These are phyloP conservation scores for Hypoxylon sp. DNA, from an alignment of 2,329 filamentous ascomycete species.

Conservation along the genomic window DNA sequence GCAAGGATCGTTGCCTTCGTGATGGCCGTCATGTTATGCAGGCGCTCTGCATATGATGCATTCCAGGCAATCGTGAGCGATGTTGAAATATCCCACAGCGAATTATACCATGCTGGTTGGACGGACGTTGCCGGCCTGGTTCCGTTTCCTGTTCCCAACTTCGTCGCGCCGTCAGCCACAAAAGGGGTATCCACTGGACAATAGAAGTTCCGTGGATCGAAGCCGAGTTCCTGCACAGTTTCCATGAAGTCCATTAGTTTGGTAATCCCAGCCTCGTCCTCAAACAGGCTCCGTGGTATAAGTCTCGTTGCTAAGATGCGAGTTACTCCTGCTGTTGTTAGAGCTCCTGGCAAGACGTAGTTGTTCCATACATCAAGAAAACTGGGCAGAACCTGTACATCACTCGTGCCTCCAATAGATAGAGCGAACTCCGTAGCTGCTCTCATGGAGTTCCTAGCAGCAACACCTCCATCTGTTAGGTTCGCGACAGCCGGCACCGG, in stretches of 20 bases:
- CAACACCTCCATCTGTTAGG: constrained; percentile 30
- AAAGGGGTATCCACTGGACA: constrained; percentile 43
- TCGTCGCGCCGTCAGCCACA: constrained; percentile 21
- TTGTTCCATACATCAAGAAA: constrained; percentile 45
- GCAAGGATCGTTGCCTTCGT: constrained; percentile 33
- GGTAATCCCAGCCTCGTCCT: constrained; percentile 35
- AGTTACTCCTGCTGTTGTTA: constrained; percentile 31
- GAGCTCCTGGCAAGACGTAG: constrained; percentile 38
- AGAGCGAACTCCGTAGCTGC: constrained; percentile 39
- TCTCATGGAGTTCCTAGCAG: constrained; percentile 39
- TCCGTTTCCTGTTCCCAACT: not conserved
- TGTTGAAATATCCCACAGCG: constrained; percentile 40
- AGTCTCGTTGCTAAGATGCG: constrained; percentile 41
- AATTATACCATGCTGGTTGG: constrained; percentile 43
- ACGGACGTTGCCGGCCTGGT: constrained; percentile 33
- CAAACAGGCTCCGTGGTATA: constrained; percentile 39
- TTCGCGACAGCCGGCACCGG: constrained; percentile 40
- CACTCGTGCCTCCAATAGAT: constrained; percentile 39
- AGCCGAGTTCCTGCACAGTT: constrained; percentile 21
- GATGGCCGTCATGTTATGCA: constrained; percentile 37
- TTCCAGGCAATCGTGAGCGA: constrained; percentile 37
- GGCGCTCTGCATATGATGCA: constrained; percentile 39
- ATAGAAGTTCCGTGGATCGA: constrained; percentile 41
- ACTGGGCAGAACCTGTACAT: constrained; percentile 42
- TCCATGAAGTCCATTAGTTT: constrained; percentile 35